Percentiles rank a stretch among this genome's conserved stretches.
These are phyloP conservation scores for Trametes meyenii DNA, from an alignment of 768 basidiomycete species.

Conservation along the genomic window DNA sequence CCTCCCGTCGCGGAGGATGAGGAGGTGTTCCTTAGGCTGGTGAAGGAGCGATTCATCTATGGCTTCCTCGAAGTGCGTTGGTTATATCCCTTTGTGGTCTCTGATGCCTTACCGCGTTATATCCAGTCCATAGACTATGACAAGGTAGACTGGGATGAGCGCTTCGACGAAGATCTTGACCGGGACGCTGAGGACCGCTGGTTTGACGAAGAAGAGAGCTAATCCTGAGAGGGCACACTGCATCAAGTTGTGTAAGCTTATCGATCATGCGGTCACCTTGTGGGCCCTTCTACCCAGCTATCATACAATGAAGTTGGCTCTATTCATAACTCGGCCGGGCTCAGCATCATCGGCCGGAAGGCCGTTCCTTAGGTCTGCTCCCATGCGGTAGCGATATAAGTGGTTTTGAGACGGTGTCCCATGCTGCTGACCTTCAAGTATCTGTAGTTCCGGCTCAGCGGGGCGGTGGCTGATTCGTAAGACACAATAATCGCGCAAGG, in stretches of 20 bases:
- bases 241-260: neutral
- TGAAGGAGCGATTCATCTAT: slow-evolving; percentile 76
- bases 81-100: neutral
- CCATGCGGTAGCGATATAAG: neutral
- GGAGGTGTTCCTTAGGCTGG: slow-evolving; percentile 55
- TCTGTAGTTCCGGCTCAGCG: neutral
- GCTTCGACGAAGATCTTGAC: slow-evolving; percentile 60
- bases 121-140: slow-evolving; percentile 70
- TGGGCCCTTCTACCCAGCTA: neutral
- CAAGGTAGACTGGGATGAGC: slow-evolving; percentile 74
- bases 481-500: neutral
- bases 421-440: neutral
- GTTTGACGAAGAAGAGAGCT: slow-evolving; percentile 68
- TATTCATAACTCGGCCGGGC: neutral
- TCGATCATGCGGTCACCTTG: neutral
- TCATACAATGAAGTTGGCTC: neutral
- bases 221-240: neutral
- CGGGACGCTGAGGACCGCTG: slow-evolving; percentile 68
- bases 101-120: slow-evolving; percentile 8
- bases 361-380: neutral
- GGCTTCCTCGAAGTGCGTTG: slow-evolving; percentile 60
- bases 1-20: slow-evolving; percentile 54
- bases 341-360: neutral
- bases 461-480: slow-evolving; percentile 12
- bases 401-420: neutral